Evolutionary conservation across 129 eudicot species (phyloP).

Genomic region (Helichrysum umbraculigerum): DNA sequence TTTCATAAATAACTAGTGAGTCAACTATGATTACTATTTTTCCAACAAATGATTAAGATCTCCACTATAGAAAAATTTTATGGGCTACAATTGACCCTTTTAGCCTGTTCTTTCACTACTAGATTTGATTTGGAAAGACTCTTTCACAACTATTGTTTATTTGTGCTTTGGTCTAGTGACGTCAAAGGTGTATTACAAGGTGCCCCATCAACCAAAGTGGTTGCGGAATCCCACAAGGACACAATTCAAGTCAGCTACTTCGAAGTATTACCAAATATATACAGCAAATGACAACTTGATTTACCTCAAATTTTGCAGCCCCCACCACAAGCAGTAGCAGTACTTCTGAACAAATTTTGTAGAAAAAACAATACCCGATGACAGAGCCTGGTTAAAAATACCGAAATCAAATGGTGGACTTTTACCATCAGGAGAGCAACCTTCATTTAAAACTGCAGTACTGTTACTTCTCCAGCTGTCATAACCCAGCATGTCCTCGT

Average conservation of each 20-base stretch:
- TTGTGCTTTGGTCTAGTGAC: neutral
- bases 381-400: slow-evolving; percentile 76
- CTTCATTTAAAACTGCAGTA: slow-evolving; percentile 36
- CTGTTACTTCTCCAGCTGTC: slow-evolving; percentile 55
- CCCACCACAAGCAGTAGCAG: slow-evolving; percentile 99
- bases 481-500: slow-evolving; percentile 46
- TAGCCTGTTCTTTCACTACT: neutral
- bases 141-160: neutral
- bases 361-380: slow-evolving; percentile 74
- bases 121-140: too few species aligned
- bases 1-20: neutral
- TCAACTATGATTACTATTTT: neutral
- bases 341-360: slow-evolving; percentile 69
- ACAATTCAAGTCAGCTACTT: slow-evolving; percentile 8
- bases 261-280: neutral
- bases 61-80: neutral
- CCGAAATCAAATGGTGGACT: slow-evolving; percentile 84
- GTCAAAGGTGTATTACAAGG: neutral
- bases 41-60: too few species aligned
- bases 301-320: slow-evolving; percentile 94
- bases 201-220: neutral
- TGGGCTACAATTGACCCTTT: neutral
- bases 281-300: slow-evolving; percentile 10
- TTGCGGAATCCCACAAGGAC: neutral
- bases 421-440: slow-evolving; percentile 58